phyloP scores from a whole-genome alignment of 2,329 filamentous ascomycete species.

The Xylaria polymorpha region DNA sequence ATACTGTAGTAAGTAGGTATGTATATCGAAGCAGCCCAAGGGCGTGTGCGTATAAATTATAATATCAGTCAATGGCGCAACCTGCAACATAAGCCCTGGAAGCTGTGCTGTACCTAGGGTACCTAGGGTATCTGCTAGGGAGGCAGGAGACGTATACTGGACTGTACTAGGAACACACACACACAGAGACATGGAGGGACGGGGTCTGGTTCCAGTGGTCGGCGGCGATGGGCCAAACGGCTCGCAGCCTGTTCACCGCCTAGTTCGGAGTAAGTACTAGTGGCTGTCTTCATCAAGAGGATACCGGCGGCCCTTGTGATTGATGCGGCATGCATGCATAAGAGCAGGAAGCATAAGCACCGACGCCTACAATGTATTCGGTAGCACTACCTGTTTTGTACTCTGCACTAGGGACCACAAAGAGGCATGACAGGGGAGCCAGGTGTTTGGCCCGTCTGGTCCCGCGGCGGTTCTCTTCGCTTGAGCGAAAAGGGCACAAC shows the following conservation, averaged over 20 bases:
- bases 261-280: conserved; percentile 47
- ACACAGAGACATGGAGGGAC: conserved; percentile 28
- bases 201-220: conserved; percentile 47
- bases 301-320: conserved; percentile 43
- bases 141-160: conserved; percentile 5
- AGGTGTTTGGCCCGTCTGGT: conserved; percentile 29
- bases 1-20: conserved; percentile 2
- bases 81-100: conserved; percentile 16
- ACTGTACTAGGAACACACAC: neutral
- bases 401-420: neutral
- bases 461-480: conserved; percentile 19
- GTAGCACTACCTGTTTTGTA: conserved; percentile 35
- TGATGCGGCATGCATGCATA: conserved; percentile 49
- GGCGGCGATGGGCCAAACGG: conserved; percentile 50
- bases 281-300: conserved; percentile 34
- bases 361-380: conserved; percentile 27
- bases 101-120: conserved; percentile 1
- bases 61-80: conserved; percentile 27
- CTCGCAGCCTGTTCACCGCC: conserved; percentile 53
- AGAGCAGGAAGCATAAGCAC: conserved; percentile 36
- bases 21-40: conserved; percentile 23
- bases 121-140: neutral
- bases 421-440: conserved; percentile 29
- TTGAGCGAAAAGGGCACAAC: conserved; percentile 11
- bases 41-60: neutral